Conservation (phyloP, 1,139 yeast species). For the Yamadazyma diddensiae region DNA sequence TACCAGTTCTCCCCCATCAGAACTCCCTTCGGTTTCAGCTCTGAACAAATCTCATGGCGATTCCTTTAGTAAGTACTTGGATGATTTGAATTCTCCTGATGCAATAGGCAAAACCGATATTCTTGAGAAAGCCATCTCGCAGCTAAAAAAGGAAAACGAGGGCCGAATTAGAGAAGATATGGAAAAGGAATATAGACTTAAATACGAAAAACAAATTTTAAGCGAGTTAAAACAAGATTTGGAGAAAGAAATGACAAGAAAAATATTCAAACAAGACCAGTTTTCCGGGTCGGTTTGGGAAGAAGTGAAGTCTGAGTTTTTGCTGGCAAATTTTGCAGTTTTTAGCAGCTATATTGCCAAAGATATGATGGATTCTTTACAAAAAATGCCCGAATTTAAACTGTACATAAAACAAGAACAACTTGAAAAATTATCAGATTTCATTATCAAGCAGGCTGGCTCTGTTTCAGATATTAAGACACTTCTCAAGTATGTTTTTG, state of each 20-base stretch:
- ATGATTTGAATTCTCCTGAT: constrained; percentile 2
- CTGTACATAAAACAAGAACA: constrained; percentile 13
- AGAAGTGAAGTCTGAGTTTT: constrained; percentile 21
- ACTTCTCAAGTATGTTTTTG: constrained; percentile 15
- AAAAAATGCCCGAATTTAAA: constrained; percentile 9
- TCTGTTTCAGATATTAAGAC: constrained; percentile 1
- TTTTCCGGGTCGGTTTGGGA: constrained; percentile 21
- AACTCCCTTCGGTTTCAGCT: constrained; percentile 3
- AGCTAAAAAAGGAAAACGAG: constrained; percentile 10
- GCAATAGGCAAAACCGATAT: constrained; percentile 2
- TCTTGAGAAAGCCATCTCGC: constrained; percentile 8
- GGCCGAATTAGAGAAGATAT: constrained; percentile 10
- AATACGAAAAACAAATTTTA: constrained; percentile 12
- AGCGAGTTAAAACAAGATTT: constrained; percentile 14
- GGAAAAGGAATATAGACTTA: constrained; percentile 12
- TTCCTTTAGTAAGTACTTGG: constrained; percentile 3
- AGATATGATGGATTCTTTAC: constrained; percentile 17
- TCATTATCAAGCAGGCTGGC: constrained; percentile 14
- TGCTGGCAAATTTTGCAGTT: constrained; percentile 15
- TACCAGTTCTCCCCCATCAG: not conserved
- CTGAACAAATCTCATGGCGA: constrained; percentile 3
- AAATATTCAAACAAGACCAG: constrained; percentile 17
- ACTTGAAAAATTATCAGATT: constrained; percentile 11
- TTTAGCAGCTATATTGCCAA: constrained; percentile 19
- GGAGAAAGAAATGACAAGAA: constrained; percentile 18